A percentile compares a stretch with the other conserved stretches of the same genome.
Evolutionary conservation across 1,139 yeast genomes (phyloP).

Genomic region (Protomyces inouyei): DNA sequence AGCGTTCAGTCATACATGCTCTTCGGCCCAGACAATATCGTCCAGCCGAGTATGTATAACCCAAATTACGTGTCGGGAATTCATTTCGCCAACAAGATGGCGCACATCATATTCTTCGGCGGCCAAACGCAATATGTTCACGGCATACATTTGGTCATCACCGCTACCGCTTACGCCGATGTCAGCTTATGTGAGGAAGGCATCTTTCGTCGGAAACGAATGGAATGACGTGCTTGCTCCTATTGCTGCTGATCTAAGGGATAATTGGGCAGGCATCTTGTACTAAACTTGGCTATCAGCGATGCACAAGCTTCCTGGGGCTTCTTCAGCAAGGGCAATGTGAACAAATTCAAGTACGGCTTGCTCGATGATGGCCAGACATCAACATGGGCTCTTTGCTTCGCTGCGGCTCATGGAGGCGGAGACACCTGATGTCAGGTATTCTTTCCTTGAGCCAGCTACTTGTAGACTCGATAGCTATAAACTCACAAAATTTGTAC

Average conservation of each 20-base stretch:
- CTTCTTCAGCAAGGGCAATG: constrained; percentile 53
- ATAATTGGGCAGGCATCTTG: constrained; percentile 87
- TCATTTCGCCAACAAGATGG: constrained; percentile 47
- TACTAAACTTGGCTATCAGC: constrained; percentile 54
- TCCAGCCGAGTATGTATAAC: constrained; percentile 54
- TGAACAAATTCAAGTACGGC: constrained; percentile 46
- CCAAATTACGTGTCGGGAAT: constrained; percentile 71
- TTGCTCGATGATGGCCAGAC: background rate
- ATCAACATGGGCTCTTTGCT: background rate
- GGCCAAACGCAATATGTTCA: constrained; percentile 73
- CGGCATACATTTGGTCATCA: constrained; percentile 68
- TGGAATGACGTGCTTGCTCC: constrained; percentile 47
- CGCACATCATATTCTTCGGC: constrained; percentile 88
- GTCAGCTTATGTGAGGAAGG: constrained; percentile 68
- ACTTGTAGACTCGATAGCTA: background rate
- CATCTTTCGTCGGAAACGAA: constrained; percentile 69
- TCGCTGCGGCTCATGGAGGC: constrained; percentile 5
- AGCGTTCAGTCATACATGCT: constrained; percentile 60
- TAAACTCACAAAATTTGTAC: background rate
- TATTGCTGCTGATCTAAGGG: constrained; percentile 47
- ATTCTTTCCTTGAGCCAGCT: too few species aligned
- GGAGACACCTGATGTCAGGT: background rate
- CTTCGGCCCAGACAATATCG: constrained; percentile 52
- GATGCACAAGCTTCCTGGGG: constrained; percentile 64
- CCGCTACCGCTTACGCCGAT: constrained; percentile 78